Evolutionary conservation across 805 yeast species (phyloP), one percentile per base, ranked within the genome.

Genomic region (Brettanomyces custersianus): DNA sequence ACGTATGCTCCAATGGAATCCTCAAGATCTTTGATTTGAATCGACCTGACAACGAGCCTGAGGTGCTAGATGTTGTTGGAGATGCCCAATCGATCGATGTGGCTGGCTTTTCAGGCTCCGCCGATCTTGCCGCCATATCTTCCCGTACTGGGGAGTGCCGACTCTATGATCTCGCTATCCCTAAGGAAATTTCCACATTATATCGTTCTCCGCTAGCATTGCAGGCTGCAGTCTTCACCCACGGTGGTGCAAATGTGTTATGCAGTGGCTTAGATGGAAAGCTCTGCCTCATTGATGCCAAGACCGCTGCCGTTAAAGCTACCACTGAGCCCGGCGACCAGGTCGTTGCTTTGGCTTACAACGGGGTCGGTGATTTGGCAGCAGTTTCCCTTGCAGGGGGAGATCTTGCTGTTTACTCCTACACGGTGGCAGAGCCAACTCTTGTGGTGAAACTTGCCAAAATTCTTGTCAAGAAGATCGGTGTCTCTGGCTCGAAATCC

Each of bases 221-320:
- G 17, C 58, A 82, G 42, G 78, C 72, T 43, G 66, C 72, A 6
- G 60, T 59, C 11, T 70, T 75, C 46, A 72, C 79, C 17, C 82
- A 80, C 44, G 73, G 70, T 34, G 86, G 81, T 0, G 67, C 70
- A 24, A 61, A 73, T 50, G 61, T 68, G 1, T 62, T 76, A 1
- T 67, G 75, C 40, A 87, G 80, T 19, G 88, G 90, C 27, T 83
- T 80, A 43, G 81, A 75, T 42, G 68, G 70, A 30, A 74, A 74
- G 37, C 54, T 81, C 1, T 74, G 70, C 35, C 44, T 66, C 25
- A 59, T 60, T 11, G 60, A 60, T 25, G 52, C 57, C 12, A 49
- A 54, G 11, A 43, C 48, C 8, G 24, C 42, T 4, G 25, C 52
- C 65, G 44, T 52, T 0, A 22, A 50, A 10, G 48, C 60, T 52